Conservation (phyloP, 116 monocot genomes). For the Zostera marina region DNA sequence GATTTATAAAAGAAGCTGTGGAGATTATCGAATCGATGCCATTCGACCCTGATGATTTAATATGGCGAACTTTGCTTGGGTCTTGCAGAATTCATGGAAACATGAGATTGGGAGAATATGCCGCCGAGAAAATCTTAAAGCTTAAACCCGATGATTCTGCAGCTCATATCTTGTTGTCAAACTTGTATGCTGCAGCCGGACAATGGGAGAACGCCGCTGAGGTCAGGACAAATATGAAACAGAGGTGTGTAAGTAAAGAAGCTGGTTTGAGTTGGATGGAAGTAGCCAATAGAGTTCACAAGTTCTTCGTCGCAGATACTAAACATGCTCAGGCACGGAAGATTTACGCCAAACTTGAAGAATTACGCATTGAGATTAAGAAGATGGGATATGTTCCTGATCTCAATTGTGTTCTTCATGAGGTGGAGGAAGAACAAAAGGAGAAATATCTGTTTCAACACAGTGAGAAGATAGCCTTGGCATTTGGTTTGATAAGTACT, state of each 20-base stretch:
- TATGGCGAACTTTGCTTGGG: conserved; percentile 66
- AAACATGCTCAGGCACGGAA: conserved; percentile 31
- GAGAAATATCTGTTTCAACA: conserved; percentile 25
- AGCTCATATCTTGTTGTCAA: conserved; percentile 65
- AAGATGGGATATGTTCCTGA: conserved; percentile 47
- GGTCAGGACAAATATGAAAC: conserved; percentile 52
- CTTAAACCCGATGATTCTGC: conserved; percentile 57
- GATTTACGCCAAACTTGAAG: conserved; percentile 39
- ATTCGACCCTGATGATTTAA: conserved; percentile 31
- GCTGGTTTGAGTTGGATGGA: conserved; percentile 84
- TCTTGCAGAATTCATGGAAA: conserved; percentile 50
- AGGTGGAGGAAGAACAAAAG: conserved; percentile 25
- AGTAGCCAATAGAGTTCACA: conserved; percentile 29
- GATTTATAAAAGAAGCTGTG: conserved; percentile 37
- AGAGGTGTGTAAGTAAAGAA: conserved; percentile 43
- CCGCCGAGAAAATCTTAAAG: conserved; percentile 34
- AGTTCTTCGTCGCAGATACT: conserved; percentile 52
- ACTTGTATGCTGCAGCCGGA: conserved; percentile 41
- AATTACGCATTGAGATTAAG: conserved; percentile 38
- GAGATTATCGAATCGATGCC: conserved; percentile 47
- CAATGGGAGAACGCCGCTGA: conserved; percentile 41
- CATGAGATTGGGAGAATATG: conserved; percentile 29
- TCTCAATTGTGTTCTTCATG: conserved; percentile 53
- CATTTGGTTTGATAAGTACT: conserved; percentile 21
- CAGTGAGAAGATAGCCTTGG: conserved; percentile 26